Evolutionary conservation across 768 basidiomycete species (phyloP), one percentile per base, ranked within the genome.

Genomic region (Xerocomellus intermedius): DNA sequence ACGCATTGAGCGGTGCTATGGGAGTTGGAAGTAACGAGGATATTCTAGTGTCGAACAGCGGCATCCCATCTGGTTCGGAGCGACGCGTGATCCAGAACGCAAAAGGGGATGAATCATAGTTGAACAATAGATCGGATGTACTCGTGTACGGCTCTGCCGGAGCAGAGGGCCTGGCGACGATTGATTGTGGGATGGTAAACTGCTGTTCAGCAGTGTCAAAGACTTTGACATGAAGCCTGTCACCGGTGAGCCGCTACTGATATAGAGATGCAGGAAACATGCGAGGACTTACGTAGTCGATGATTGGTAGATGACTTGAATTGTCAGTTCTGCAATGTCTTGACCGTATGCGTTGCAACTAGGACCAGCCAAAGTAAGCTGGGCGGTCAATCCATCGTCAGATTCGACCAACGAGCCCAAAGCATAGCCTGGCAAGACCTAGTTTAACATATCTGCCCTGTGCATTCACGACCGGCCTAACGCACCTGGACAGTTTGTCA

Each of bases 41-140:
- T 14, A 77, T 64, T 35, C 88, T 79, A 1, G 88, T 90, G 62
- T 91, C 87, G 55, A 90, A 90, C 13, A 91, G 65, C 38, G 82
- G 85, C 33, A 65, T 59, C 6, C 74, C 77, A 39, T 76, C 65
- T 9, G 82, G 83, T 14, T 81, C 75, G 4, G 81, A 80, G 19
- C 82, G 80, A 33, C 87, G 81, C 4, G 86, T 86, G 55, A 91
- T 82, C 87, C 87, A 91, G 66, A 90, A 90, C 1, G 84, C 82
- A 68, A 91, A 91, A 0, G 89, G 88, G 0, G 75, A 72, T 1
- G 79, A 17, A 4, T 83, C 75, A 60, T 82, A 82, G 65, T 89
- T 83, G 73, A 91, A 90, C 4, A 82, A 67, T 3, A 90, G 73
- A 61, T 90, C 87, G 1, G 84, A 84, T 0, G 66, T 72, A 5